phyloP scores from a whole-genome alignment of 2,329 filamentous ascomycete genomes.

The Trichophaea hybrida region DNA sequence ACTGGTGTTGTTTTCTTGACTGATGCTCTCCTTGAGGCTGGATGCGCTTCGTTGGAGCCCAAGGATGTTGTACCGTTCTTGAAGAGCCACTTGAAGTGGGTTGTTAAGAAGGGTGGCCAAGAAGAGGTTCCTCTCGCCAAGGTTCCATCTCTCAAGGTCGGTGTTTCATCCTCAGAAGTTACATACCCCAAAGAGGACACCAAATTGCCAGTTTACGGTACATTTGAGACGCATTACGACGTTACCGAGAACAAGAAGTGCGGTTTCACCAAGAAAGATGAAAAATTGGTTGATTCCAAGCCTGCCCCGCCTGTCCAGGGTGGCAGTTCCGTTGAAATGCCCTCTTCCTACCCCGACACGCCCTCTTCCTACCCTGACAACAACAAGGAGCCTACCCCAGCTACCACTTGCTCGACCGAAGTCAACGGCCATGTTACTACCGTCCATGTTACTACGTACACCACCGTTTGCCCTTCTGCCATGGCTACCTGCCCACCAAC shows the following conservation, averaged over 20 bases:
- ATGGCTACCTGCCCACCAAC: not conserved
- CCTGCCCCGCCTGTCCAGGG: not conserved
- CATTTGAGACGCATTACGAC: slow-evolving; percentile 14
- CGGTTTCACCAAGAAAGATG: slow-evolving; percentile 1
- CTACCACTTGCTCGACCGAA: not conserved
- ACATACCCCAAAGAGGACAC: slow-evolving; percentile 12
- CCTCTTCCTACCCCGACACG: not conserved
- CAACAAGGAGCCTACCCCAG: not conserved
- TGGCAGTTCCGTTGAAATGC: not conserved
- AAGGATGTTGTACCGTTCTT: slow-evolving; percentile 13
- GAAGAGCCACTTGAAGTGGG: slow-evolving; percentile 11
- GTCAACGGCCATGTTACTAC: not conserved
- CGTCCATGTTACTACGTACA: not conserved
- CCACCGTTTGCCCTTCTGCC: not conserved
- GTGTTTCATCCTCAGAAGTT: slow-evolving; percentile 14
- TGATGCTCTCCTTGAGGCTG: slow-evolving; percentile 4
- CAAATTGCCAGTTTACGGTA: slow-evolving; percentile 8
- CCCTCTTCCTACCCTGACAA: not conserved
- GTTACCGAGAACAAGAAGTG: slow-evolving; percentile 10
- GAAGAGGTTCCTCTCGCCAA: slow-evolving; percentile 11
- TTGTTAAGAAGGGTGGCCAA: not conserved
- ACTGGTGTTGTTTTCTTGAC: not conserved
- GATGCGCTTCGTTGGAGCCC: slow-evolving; percentile 4
- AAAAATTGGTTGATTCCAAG: not conserved
- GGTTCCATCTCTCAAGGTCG: slow-evolving; percentile 14